Conservation (phyloP, 768 basidiomycete genomes). For the Termitomyces sp. region DNA sequence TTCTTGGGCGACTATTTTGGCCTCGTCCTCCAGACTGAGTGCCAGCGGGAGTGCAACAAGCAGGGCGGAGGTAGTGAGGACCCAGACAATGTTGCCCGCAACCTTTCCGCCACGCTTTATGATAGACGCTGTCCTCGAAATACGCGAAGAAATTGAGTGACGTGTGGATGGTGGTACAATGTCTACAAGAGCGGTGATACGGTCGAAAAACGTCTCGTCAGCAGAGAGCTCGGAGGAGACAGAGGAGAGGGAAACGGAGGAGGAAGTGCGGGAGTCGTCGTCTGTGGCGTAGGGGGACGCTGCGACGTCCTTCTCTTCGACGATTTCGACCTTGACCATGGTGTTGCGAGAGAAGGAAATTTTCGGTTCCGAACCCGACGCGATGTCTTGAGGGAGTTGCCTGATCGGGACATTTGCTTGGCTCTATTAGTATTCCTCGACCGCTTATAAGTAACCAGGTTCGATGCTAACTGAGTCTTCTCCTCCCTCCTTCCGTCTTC, state of each 20-base stretch:
- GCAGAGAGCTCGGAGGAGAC: slow-evolving; percentile 66
- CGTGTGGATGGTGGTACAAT: slow-evolving; percentile 93
- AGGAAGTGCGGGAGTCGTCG: slow-evolving; percentile 71
- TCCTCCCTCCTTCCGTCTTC: slow-evolving; percentile 19
- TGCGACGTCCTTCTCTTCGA: slow-evolving; percentile 74
- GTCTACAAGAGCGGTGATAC: slow-evolving; percentile 89
- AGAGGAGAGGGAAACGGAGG: slow-evolving; percentile 76
- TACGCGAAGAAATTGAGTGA: slow-evolving; percentile 61
- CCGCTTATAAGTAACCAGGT: slow-evolving; percentile 32
- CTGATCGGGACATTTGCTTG: slow-evolving; percentile 25
- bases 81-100: slow-evolving; percentile 90
- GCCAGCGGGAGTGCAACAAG: slow-evolving; percentile 93
- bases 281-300: slow-evolving; percentile 73
- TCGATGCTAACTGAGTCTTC: slow-evolving; percentile 23
- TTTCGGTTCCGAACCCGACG: slow-evolving; percentile 26
- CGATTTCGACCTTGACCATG: slow-evolving; percentile 95
- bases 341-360: slow-evolving; percentile 21
- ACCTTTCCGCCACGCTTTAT: slow-evolving; percentile 67
- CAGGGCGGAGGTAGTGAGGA: slow-evolving; percentile 90
- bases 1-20: slow-evolving; percentile 91
- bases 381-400: slow-evolving; percentile 16
- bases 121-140: slow-evolving; percentile 61
- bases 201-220: slow-evolving; percentile 86
- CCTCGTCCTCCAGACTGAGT: slow-evolving; percentile 93
- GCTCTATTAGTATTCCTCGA: slow-evolving; percentile 28